Conservation (phyloP, 2,329 filamentous ascomycete species). For the Immersiporthe knoxdaviesiana region DNA sequence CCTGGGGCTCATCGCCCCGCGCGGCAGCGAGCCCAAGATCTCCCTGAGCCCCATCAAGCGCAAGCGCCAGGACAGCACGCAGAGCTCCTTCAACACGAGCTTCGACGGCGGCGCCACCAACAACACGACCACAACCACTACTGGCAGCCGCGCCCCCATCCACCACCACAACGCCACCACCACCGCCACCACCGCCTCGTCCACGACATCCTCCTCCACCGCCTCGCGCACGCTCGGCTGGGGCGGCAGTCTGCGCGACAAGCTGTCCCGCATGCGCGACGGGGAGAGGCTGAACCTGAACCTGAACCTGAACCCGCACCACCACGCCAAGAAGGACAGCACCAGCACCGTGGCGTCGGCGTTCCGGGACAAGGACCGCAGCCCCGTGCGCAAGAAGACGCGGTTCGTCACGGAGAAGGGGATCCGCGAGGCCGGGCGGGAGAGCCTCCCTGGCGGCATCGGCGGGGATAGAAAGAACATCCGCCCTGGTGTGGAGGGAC, state of each 20-base stretch:
- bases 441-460: conserved; percentile 55
- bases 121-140: background rate
- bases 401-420: conserved; percentile 79
- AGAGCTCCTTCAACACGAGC: conserved; percentile 38
- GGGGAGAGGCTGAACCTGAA: conserved; percentile 52
- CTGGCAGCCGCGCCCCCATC: background rate
- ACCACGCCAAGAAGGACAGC: conserved; percentile 28
- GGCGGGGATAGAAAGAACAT: conserved; percentile 19
- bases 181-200: background rate
- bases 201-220: conserved; percentile 8
- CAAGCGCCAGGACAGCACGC: conserved; percentile 58
- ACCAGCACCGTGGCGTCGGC: conserved; percentile 35
- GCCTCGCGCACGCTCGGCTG: conserved; percentile 51
- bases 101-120: conserved; percentile 15
- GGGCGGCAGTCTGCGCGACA: conserved; percentile 58
- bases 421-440: conserved; percentile 75
- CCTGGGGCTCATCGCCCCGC: conserved; percentile 47
- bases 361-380: conserved; percentile 37
- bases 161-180: background rate
- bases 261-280: conserved; percentile 64
- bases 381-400: conserved; percentile 70
- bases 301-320: conserved; percentile 11
- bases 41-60: conserved; percentile 64
- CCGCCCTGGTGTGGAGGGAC: conserved; percentile 13
- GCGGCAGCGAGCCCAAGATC: conserved; percentile 49